These are phyloP conservation scores for Raddia guianensis DNA, from an alignment of 176 grass and related monocot genomes.

Conservation along the genomic window DNA sequence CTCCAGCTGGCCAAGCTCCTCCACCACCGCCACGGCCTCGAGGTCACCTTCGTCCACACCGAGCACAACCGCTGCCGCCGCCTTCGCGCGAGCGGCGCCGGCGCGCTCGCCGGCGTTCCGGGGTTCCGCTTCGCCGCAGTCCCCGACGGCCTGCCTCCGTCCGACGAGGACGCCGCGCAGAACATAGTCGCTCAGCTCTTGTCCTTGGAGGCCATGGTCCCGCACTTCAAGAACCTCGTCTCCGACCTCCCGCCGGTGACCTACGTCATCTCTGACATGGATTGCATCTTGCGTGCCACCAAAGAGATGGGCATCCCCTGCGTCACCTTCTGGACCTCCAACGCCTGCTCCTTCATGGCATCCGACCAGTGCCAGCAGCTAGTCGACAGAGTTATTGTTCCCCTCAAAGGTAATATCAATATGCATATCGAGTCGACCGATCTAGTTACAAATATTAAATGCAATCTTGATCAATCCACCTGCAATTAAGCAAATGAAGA, in stretches of 20 bases:
- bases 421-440: background rate
- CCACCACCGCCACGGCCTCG: constrained; percentile 30
- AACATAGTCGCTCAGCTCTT: background rate
- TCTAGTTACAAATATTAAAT: background rate
- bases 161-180: constrained; percentile 28
- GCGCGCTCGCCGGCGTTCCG: background rate
- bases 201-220: background rate
- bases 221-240: constrained; percentile 11
- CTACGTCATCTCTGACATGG: constrained; percentile 24
- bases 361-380: background rate
- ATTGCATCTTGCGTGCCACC: background rate
- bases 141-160: constrained; percentile 28
- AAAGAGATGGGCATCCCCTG: constrained; percentile 4
- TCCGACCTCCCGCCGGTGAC: background rate
- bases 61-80: constrained; percentile 47
- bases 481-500: too few relatives aligned
- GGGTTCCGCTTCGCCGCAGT: constrained; percentile 8
- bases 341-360: constrained; percentile 4
- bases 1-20: constrained; percentile 38
- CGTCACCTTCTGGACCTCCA: background rate
- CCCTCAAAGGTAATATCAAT: constrained; percentile 32
- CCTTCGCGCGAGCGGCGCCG: background rate
- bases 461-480: too few relatives aligned
- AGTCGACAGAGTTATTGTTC: constrained; percentile 3
- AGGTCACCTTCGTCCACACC: constrained; percentile 64